Conservation (phyloP, 305 asterid species). For the Petunia hybrid region DNA sequence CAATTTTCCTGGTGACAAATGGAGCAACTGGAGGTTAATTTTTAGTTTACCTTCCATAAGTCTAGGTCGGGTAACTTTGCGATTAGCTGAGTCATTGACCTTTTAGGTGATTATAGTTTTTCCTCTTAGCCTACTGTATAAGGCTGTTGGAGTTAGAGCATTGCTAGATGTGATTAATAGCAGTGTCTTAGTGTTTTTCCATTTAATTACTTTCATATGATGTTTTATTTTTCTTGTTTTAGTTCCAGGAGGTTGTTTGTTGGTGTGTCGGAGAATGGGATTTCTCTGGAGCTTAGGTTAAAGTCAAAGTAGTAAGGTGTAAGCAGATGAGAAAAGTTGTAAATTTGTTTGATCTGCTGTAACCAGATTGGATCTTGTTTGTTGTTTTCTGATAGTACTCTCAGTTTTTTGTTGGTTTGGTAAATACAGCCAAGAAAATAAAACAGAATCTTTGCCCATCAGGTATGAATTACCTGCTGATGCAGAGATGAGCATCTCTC, state of each 20-base stretch:
- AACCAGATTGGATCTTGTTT: constrained; percentile 30
- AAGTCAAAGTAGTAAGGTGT: constrained; percentile 27
- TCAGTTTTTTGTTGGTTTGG: constrained; percentile 26
- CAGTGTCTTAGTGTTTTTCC: constrained; percentile 5
- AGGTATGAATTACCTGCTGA: constrained; percentile 8
- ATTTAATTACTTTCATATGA: neutral
- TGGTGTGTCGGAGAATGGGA: constrained; percentile 41
- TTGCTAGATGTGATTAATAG: constrained; percentile 33
- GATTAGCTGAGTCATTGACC: constrained; percentile 7
- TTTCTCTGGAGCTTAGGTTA: constrained; percentile 29
- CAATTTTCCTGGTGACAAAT: constrained; percentile 35
- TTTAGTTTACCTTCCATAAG: constrained; percentile 37
- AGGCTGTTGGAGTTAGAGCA: constrained; percentile 24
- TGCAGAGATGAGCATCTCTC: constrained; percentile 19
- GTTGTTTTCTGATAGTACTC: constrained; percentile 17
- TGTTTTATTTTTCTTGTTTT: constrained; percentile 20
- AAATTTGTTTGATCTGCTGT: constrained; percentile 34
- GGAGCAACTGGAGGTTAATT: constrained; percentile 40
- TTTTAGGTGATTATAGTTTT: constrained; percentile 32
- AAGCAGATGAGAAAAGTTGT: constrained; percentile 30
- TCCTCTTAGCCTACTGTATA: constrained; percentile 30
- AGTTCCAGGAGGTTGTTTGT: constrained; percentile 14
- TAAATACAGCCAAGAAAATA: constrained; percentile 29
- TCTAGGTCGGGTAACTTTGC: constrained; percentile 31
- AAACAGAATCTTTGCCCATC: constrained; percentile 25